phyloP scores from a whole-genome alignment of 345 rosid genomes.

The Gossypium australe region DNA sequence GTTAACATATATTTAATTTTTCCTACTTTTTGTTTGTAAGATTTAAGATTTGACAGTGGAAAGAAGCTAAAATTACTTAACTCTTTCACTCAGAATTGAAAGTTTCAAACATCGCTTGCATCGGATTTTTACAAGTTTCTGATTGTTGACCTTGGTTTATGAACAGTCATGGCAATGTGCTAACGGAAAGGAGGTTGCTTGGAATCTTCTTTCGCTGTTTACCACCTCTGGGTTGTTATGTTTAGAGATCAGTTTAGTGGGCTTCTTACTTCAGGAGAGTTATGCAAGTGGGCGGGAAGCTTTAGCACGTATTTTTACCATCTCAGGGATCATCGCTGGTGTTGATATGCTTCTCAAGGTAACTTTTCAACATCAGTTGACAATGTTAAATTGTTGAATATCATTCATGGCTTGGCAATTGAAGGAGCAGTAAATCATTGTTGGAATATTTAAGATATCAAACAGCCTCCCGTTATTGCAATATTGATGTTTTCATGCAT shows the following conservation, averaged over 20 bases:
- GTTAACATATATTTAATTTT: too few relatives aligned
- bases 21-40: background rate
- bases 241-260: constrained; percentile 36
- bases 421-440: too few relatives aligned
- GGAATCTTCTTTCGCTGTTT: constrained; percentile 38
- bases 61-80: background rate
- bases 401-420: too few relatives aligned
- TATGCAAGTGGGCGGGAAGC: constrained; percentile 35
- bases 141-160: background rate
- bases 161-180: constrained; percentile 39
- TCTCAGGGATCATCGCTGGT: constrained; percentile 35
- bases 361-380: background rate
- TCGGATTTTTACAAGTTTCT: background rate
- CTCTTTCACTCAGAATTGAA: background rate
- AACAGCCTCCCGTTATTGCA: too few relatives aligned
- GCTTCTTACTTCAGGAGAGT: constrained; percentile 38
- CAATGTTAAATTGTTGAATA: background rate
- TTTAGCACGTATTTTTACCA: constrained; percentile 28
- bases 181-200: constrained; percentile 29
- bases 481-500: too few relatives aligned
- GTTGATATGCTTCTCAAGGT: constrained; percentile 42
- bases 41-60: background rate
- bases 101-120: background rate
- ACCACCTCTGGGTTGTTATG: constrained; percentile 30
- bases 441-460: too few relatives aligned